Base-by-base conservation (phyloP, 176 grass and related monocot genomes). In the Zizania latifolia region DNA sequence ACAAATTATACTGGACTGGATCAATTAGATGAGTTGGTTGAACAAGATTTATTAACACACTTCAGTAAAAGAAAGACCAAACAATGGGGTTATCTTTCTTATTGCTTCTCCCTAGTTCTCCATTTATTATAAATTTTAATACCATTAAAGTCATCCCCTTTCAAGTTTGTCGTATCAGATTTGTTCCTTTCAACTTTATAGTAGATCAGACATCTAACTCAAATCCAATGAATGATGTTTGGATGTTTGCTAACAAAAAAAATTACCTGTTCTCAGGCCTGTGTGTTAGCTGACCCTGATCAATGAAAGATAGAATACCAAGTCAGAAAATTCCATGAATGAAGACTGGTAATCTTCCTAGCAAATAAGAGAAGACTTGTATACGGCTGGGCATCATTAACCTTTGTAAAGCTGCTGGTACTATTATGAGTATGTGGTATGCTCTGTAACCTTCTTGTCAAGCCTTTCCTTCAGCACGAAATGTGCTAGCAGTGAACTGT, bases 381-480 rank as follows among this genome's bases (percentile, higher is more conserved):
- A 37, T 5, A 40, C 35, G 36, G 44, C 19, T 34, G 10, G 30
- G 36, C 36, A 14, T 16, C 41, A 40, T 35, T 53, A 30, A 80
- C 73, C 79, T 87, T 56, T 23, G 48, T 14, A 51, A 58, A 33
- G 35, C 1, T 14, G 22, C 15, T 19, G 29, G 35, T 31, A 9
- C 23, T 82, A 31, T 32, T 71, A 62, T 59, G 65, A 22, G 19
- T 87, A 58, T 19, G 58, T 1, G 44, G 29, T 23, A 72, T 63
- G 28, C 23, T 74, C 38, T 68, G 50, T 45, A 31, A 10, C 36
- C 85, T 65, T 71, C 32, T 19, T 92, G 58, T 94, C 84, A 35
- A 98, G 80, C 14, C 80, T 79, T 71, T 98, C 91, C 71, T 94
- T 94, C 68, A 98, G 71, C 55, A 98, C 86, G 34, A 98, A 94